Evolutionary conservation across 352 stramenopile genomes (phyloP).

Genomic region (Pythium diclinum): DNA sequence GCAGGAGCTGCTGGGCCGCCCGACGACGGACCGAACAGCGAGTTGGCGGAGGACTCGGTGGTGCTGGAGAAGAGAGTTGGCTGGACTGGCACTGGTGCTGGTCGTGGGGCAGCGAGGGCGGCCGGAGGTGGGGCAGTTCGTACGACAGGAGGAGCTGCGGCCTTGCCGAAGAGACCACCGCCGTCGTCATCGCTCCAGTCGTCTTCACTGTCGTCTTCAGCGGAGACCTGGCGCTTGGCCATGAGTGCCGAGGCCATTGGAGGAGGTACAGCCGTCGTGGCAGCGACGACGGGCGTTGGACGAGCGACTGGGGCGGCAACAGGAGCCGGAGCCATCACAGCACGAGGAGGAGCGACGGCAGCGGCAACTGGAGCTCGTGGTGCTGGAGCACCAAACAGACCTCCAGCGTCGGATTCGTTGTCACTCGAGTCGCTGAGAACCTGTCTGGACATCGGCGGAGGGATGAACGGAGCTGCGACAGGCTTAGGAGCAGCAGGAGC

Average conservation of each 20-base stretch:
- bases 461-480: slow-evolving; percentile 4
- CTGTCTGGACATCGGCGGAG: slow-evolving; percentile 18
- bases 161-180: slow-evolving; percentile 47
- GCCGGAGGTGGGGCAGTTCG: slow-evolving; percentile 16
- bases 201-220: slow-evolving; percentile 43
- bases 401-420: slow-evolving; percentile 50
- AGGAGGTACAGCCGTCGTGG: slow-evolving; percentile 23
- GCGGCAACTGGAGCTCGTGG: slow-evolving; percentile 7
- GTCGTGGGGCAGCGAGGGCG: slow-evolving; percentile 5
- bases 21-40: slow-evolving; percentile 31
- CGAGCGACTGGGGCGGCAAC: slow-evolving; percentile 4
- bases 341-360: slow-evolving; percentile 2
- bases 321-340: slow-evolving; percentile 5
- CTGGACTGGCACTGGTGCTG: slow-evolving; percentile 15
- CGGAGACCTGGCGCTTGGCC: slow-evolving; percentile 37
- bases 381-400: slow-evolving; percentile 50
- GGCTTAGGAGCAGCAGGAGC: slow-evolving; percentile 3
- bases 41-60: slow-evolving; percentile 9
- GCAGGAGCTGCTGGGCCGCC: slow-evolving; percentile 11
- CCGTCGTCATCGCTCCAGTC: slow-evolving; percentile 63
- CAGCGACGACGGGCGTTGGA: slow-evolving; percentile 11
- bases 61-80: slow-evolving; percentile 12
- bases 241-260: slow-evolving; percentile 39
- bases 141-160: slow-evolving; percentile 3
- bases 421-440: slow-evolving; percentile 55